Percentiles rank a stretch among this genome's conserved stretches.
Conservation (phyloP, 352 stramenopile species). For the Globisporangium spiculum region DNA sequence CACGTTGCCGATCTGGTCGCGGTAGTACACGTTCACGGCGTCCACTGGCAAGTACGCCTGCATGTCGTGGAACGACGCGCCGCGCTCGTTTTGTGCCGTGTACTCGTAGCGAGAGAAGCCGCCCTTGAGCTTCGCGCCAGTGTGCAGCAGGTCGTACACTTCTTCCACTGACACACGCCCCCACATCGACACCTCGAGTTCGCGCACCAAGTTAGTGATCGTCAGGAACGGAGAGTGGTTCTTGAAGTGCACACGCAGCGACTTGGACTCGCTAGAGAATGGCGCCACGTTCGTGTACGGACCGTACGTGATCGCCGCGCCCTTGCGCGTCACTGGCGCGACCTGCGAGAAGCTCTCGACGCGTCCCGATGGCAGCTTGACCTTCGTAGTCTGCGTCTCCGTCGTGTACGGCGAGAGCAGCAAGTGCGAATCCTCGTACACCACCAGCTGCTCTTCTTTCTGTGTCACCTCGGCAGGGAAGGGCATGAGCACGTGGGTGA, state of each 20-base stretch:
- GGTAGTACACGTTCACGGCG: conserved; percentile 88
- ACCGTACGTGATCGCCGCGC: conserved; percentile 73
- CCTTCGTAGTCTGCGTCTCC: conserved; percentile 78
- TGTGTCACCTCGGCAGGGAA: conserved; percentile 79
- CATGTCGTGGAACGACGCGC: conserved; percentile 80
- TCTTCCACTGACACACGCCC: conserved; percentile 86
- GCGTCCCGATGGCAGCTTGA: conserved; percentile 75
- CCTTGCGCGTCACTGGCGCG: conserved; percentile 62
- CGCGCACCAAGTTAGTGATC: conserved; percentile 76
- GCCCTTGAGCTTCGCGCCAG: conserved; percentile 78
- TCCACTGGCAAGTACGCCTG: conserved; percentile 64
- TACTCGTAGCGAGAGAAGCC: conserved; percentile 89
- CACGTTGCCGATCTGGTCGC: conserved; percentile 90
- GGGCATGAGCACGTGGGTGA: conserved; percentile 73
- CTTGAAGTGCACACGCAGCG: conserved; percentile 78
- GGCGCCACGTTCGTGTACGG: conserved; percentile 65
- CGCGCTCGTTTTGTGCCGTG: conserved; percentile 49
- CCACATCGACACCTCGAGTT: conserved; percentile 91
- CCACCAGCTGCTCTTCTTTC: conserved; percentile 81
- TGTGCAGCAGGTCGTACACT: conserved; percentile 86
- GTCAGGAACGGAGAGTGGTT: conserved; percentile 87
- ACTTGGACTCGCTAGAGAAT: conserved; percentile 32
- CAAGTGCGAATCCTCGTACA: conserved; percentile 69
- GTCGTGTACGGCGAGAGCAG: conserved; percentile 73
- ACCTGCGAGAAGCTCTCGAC: conserved; percentile 71